Conservation (phyloP, 306 rosid genomes). For the peach (Prunus persica) region DNA sequence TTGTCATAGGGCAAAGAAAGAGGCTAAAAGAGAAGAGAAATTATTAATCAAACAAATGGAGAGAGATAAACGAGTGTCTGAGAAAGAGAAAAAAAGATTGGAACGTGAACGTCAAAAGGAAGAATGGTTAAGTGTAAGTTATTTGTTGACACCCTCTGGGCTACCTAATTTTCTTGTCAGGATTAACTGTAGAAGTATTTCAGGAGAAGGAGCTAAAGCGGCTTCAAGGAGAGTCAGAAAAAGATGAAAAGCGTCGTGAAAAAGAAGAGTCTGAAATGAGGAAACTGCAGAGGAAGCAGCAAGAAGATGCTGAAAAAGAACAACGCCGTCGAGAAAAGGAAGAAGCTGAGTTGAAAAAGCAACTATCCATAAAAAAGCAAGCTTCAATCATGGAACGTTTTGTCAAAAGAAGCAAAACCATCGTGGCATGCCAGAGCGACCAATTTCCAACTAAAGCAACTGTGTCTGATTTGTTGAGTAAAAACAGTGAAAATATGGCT, state of each 20-base stretch:
- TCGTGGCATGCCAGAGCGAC: slow-evolving; percentile 33
- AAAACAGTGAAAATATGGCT: slow-evolving; percentile 33
- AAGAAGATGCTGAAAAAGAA: slow-evolving; percentile 69
- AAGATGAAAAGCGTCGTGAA: slow-evolving; percentile 48
- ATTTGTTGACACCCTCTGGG: neutral
- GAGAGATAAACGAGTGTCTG: slow-evolving; percentile 58
- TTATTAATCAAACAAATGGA: slow-evolving; percentile 65
- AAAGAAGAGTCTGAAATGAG: slow-evolving; percentile 48
- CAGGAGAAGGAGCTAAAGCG: slow-evolving; percentile 60
- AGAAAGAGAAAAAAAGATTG: slow-evolving; percentile 56
- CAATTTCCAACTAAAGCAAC: slow-evolving; percentile 35
- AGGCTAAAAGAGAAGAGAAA: slow-evolving; percentile 64
- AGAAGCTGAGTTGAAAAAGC: slow-evolving; percentile 64
- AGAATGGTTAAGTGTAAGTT: slow-evolving; percentile 52
- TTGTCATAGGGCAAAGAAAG: slow-evolving; percentile 61
- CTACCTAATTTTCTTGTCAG: neutral
- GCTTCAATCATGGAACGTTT: slow-evolving; percentile 91
- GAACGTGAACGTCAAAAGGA: slow-evolving; percentile 50
- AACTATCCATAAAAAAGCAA: slow-evolving; percentile 67
- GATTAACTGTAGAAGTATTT: slow-evolving; percentile 17
- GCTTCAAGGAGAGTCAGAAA: slow-evolving; percentile 47
- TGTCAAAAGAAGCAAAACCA: slow-evolving; percentile 59
- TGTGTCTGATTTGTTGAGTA: slow-evolving; percentile 26
- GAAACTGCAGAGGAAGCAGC: slow-evolving; percentile 67
- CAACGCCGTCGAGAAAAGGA: slow-evolving; percentile 74